Percentiles rank a stretch among this genome's conserved stretches.
Evolutionary conservation across 345 rosid genomes (phyloP).

Genomic region (Bruguiera gymnorhiza): DNA sequence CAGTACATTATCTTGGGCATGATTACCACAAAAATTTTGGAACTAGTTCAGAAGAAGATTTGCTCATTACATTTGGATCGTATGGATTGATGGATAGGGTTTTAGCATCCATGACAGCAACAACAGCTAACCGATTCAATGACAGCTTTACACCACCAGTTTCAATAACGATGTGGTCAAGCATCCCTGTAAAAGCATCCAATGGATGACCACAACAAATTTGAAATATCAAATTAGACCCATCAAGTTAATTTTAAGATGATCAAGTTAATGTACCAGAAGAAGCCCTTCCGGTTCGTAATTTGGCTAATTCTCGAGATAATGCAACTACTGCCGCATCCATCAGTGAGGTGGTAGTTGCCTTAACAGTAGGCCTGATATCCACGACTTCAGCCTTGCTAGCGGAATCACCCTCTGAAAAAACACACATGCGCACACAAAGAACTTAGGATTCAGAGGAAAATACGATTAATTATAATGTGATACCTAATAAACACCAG

Average conservation of each 20-base stretch:
- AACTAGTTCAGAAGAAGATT: neutral
- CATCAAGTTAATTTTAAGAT: neutral
- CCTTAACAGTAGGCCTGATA: slow-evolving; percentile 68
- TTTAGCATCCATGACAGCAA: slow-evolving; percentile 82
- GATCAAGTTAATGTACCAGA: slow-evolving; percentile 37
- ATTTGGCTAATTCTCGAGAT: slow-evolving; percentile 67
- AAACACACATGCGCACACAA: slow-evolving; percentile 7
- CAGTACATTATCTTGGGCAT: too few relatives aligned
- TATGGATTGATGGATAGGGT: slow-evolving; percentile 88
- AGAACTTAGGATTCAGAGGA: neutral
- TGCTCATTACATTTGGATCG: slow-evolving; percentile 67
- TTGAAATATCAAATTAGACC: slow-evolving; percentile 4
- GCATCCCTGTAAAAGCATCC: slow-evolving; percentile 63
- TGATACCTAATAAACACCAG: neutral
- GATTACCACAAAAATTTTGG: too few relatives aligned
- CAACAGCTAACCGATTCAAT: slow-evolving; percentile 75
- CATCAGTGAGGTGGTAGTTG: slow-evolving; percentile 64
- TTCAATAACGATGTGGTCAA: slow-evolving; percentile 91
- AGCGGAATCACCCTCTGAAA: slow-evolving; percentile 70
- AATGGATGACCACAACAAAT: neutral
- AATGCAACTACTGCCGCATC: slow-evolving; percentile 77
- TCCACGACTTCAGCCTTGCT: slow-evolving; percentile 47
- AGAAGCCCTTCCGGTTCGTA: slow-evolving; percentile 88
- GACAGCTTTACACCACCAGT: slow-evolving; percentile 71
- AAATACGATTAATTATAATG: neutral